Evolutionary conservation across 225 moss, liverwort and hornwort genomes (phyloP), one percentile per base, ranked within the genome.

Genomic region (Marchantia polymorpha): DNA sequence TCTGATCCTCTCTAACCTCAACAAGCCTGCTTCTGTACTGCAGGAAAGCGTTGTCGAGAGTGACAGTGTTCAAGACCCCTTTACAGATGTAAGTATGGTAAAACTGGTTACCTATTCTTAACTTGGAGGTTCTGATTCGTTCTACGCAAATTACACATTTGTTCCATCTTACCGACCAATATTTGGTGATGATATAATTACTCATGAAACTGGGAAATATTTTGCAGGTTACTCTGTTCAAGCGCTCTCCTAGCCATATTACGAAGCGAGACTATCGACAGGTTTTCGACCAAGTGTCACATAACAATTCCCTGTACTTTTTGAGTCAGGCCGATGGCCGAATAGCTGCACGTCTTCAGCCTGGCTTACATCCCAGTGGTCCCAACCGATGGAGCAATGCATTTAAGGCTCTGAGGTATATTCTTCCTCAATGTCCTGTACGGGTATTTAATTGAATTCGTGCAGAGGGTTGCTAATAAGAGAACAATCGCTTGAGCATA

Each of bases 341-440:
- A 49, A 59, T 77, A 16, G 83, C 81, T 47, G 86, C 83, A 22
- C 80, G 83, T 17, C 46, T 86, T 48, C 70, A 83, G 22, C 31
- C 67, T 11, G 86, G 67, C n/a, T 69, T 86, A n/a, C 82, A 77
- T 29, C 85, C 85, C 14, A 61, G 69, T 49, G 85, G 83, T n/a
- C 77, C 83, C 7, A 56, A 83, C 31, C 60, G 77, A 23, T 86
- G 86, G 86, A 80, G 51, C 74, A 77, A 51, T 72, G 39, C 20
- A 30, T 53, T 53, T 27, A 77, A 77, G 51, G 4, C 17, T 47
- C 46, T 79, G 46, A 81, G 78, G 84, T 84, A 73, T 51, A 9
- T 19, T 31, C 14, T 46, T 29, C 7, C 39, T 29, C 69, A 63
- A n/a, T 11, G 23, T 8, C 11, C 63, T 63, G 10, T 39, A 39